These are phyloP conservation scores for Neofusicoccum parvum DNA, from an alignment of 2,329 filamentous ascomycete genomes.

Conservation along the genomic window DNA sequence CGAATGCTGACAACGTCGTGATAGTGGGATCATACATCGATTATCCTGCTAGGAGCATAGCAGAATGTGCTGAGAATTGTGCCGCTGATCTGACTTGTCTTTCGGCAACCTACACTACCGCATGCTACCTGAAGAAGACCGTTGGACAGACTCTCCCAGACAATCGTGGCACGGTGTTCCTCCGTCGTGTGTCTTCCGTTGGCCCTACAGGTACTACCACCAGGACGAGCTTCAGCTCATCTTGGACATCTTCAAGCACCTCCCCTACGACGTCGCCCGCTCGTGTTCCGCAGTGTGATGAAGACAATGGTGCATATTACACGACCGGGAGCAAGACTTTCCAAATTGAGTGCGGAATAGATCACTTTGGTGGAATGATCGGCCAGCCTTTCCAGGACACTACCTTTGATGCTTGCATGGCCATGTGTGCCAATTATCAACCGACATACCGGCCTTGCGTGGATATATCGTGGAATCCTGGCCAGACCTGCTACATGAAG, in stretches of 20 bases:
- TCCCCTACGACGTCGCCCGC: neutral
- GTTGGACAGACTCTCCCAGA: neutral
- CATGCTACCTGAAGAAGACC: neutral
- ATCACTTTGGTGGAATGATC: neutral
- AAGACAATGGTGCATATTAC: neutral
- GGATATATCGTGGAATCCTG: neutral
- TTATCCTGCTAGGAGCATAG: neutral
- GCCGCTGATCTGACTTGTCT: neutral
- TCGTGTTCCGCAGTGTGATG: neutral
- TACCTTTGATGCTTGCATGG: neutral
- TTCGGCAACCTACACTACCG: neutral
- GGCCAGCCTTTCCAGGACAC: neutral
- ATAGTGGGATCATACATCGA: neutral
- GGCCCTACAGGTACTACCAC: too few relatives aligned
- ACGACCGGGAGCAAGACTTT: neutral
- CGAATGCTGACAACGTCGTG: neutral
- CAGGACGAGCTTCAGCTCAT: neutral
- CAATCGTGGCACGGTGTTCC: neutral
- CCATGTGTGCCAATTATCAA: neutral
- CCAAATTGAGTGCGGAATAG: conserved; percentile 2
- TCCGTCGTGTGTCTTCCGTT: neutral
- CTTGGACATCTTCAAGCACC: neutral
- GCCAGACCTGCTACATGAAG: conserved; percentile 7
- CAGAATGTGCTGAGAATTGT: neutral
- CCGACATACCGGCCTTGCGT: neutral